Conservation (phyloP, 352 stramenopile genomes). For the Stephanocyclus meneghinianus region DNA sequence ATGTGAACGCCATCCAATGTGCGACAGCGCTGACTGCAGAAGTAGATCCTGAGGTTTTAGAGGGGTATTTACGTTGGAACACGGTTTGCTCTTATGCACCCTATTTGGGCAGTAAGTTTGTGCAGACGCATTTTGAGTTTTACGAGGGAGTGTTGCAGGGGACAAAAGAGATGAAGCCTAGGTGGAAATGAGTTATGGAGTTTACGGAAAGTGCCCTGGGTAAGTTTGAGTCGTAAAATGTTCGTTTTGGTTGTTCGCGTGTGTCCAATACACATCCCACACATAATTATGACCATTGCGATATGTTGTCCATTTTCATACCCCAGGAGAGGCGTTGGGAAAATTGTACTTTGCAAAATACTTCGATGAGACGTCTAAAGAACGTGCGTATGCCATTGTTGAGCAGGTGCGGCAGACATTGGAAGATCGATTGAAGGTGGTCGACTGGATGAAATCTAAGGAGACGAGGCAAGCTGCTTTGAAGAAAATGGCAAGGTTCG, state of each 20-base stretch:
- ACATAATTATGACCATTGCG: not conserved
- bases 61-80: constrained; percentile 72
- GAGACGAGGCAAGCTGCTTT: constrained; percentile 84
- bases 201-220: constrained; percentile 86
- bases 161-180: constrained; percentile 86
- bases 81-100: constrained; percentile 55
- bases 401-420: constrained; percentile 86
- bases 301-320: not conserved
- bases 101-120: constrained; percentile 82
- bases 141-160: constrained; percentile 85
- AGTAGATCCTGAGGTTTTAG: constrained; percentile 42
- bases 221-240: not conserved
- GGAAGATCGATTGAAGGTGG: constrained; percentile 81
- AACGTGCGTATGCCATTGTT: constrained; percentile 86
- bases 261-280: not conserved
- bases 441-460: constrained; percentile 88
- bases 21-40: constrained; percentile 45
- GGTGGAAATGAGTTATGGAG: constrained; percentile 88
- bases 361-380: constrained; percentile 87
- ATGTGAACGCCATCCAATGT: constrained; percentile 57
- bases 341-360: constrained; percentile 90
- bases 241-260: not conserved
- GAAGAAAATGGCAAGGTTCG: constrained; percentile 89
- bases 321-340: constrained; percentile 84
- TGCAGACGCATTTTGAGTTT: constrained; percentile 89